Conservation (phyloP, 139 green algal genomes). For the Haematococcus sp. region DNA sequence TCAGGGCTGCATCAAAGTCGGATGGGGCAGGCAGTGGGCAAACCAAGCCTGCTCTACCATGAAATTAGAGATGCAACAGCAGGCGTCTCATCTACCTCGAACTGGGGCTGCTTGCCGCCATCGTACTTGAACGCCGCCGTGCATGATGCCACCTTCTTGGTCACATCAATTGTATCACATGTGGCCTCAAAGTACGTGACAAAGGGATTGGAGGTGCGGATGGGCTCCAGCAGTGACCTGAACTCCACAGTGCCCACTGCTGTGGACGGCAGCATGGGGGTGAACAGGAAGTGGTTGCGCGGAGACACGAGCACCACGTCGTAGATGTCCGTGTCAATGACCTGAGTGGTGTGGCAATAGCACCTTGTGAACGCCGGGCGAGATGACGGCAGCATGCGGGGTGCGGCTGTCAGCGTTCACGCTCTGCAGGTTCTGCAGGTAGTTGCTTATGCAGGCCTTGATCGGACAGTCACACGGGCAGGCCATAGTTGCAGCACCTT, state of each 20-base stretch:
- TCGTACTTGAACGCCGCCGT: conserved; percentile 28
- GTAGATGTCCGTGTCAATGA: conserved; percentile 62
- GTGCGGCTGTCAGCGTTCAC: too few relatives aligned
- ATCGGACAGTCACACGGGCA: too few relatives aligned
- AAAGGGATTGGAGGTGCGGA: conserved; percentile 62
- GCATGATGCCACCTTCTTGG: conserved; percentile 45
- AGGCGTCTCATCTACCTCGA: conserved; percentile 12
- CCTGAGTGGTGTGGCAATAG: too few relatives aligned
- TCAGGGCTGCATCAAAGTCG: not conserved
- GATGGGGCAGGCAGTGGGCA: not conserved
- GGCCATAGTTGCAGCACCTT: too few relatives aligned
- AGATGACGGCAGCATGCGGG: too few relatives aligned
- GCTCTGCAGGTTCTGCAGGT: too few relatives aligned
- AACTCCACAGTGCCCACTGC: conserved; percentile 62
- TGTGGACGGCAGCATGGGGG: conserved; percentile 71
- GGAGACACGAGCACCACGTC: conserved; percentile 65
- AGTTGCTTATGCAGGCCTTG: too few relatives aligned
- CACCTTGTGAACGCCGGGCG: too few relatives aligned
- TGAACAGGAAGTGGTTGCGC: conserved; percentile 75
- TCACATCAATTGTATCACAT: conserved; percentile 45
- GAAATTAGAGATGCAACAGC: not conserved
- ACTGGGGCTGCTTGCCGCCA: conserved; percentile 31
- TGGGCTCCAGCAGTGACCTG: conserved; percentile 63
- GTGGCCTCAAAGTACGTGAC: conserved; percentile 55
- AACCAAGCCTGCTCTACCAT: not conserved